phyloP scores from a whole-genome alignment of 306 rosid genomes.

The Cicer arietinum region DNA sequence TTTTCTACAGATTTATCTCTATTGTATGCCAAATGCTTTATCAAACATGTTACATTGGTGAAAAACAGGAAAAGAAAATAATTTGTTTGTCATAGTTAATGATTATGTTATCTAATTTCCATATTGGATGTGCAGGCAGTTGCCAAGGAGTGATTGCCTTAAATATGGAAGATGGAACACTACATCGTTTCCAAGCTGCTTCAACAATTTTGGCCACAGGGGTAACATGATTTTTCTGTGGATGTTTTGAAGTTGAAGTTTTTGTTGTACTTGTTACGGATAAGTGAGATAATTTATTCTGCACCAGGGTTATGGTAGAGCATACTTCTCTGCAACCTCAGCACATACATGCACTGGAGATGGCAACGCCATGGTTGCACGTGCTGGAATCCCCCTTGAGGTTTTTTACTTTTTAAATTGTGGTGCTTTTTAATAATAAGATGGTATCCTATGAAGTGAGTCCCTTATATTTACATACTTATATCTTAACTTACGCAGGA shows the following conservation, averaged over 20 bases:
- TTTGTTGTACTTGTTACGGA: conserved; percentile 10
- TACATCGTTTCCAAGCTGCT: conserved; percentile 88
- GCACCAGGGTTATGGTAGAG: conserved; percentile 90
- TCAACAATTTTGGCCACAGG: conserved; percentile 95
- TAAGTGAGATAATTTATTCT: conserved; percentile 25
- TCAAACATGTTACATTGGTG: neutral
- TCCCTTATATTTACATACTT: conserved; percentile 26
- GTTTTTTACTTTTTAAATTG: conserved; percentile 50
- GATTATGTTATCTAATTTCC: conserved; percentile 28
- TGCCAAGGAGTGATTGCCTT: conserved; percentile 96
- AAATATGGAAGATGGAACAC: conserved; percentile 91
- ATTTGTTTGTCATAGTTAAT: conserved; percentile 9
- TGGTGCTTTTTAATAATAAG: conserved; percentile 29
- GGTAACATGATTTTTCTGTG: conserved; percentile 52
- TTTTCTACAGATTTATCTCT: conserved; percentile 9
- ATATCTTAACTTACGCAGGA: conserved; percentile 60
- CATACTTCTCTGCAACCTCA: conserved; percentile 95
- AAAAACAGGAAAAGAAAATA: neutral
- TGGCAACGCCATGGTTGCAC: conserved; percentile 97
- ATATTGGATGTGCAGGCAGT: conserved; percentile 60
- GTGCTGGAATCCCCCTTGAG: conserved; percentile 93
- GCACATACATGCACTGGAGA: conserved; percentile 99
- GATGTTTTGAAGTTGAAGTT: conserved; percentile 33
- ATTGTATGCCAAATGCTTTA: conserved; percentile 14
- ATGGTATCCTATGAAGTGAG: conserved; percentile 29